Evolutionary conservation across 1,284 basidiomycete genomes (phyloP).

Genomic region (Inonotus hispidus): DNA sequence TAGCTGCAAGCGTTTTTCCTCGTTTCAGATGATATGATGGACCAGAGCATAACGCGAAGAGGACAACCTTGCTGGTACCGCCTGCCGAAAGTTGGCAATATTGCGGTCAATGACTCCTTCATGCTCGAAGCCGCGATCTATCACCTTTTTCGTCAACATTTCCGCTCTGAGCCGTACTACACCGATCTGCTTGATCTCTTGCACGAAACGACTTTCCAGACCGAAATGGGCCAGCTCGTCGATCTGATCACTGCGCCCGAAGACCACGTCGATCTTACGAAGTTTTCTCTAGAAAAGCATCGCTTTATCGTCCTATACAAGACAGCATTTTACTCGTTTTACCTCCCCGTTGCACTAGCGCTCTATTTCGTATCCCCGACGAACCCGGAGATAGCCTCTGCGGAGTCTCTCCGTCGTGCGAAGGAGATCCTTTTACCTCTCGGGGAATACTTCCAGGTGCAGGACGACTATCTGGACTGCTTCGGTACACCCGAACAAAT

Average conservation of each 20-base stretch:
- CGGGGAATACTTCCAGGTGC: slow-evolving; percentile 98
- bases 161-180: slow-evolving; percentile 80
- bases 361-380: slow-evolving; percentile 52
- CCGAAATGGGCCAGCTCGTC: slow-evolving; percentile 93
- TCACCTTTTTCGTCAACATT: slow-evolving; percentile 83
- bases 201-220: slow-evolving; percentile 89
- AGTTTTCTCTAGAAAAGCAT: slow-evolving; percentile 84
- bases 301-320: slow-evolving; percentile 96
- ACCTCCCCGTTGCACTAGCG: slow-evolving; percentile 94
- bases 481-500: slow-evolving; percentile 88
- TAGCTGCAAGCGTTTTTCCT: slow-evolving; percentile 98
- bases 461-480: slow-evolving; percentile 97
- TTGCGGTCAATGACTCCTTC: slow-evolving; percentile 96
- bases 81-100: slow-evolving; percentile 69
- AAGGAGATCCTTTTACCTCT: slow-evolving; percentile 85
- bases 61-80: slow-evolving; percentile 98
- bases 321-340: slow-evolving; percentile 98
- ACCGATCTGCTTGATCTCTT: slow-evolving; percentile 88
- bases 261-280: slow-evolving; percentile 79
- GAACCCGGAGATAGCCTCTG: slow-evolving; percentile 64
- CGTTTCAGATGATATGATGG: slow-evolving; percentile 99
- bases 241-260: slow-evolving; percentile 96
- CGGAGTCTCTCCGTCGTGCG: slow-evolving; percentile 73
- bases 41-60: slow-evolving; percentile 88
- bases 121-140: slow-evolving; percentile 97